Conservation (phyloP, 2,329 filamentous ascomycete species). For the Aphanocladium album region DNA sequence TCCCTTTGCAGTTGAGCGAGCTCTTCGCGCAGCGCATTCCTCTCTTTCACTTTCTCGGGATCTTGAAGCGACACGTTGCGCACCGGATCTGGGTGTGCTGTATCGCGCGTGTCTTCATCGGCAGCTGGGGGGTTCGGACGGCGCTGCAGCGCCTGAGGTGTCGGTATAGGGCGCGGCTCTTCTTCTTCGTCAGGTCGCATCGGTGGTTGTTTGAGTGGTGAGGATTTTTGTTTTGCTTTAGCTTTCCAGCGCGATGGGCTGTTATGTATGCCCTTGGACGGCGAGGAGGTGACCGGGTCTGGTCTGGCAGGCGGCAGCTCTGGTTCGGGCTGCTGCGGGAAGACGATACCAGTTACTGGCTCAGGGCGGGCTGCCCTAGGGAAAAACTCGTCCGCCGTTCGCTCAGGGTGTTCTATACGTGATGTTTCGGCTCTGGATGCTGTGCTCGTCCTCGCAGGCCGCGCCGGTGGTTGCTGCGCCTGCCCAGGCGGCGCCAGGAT, state of each 20-base stretch:
- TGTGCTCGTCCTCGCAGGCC: not conserved
- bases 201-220: conserved; percentile 44
- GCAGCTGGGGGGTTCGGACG: not conserved
- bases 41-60: conserved; percentile 46
- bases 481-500: conserved; percentile 6
- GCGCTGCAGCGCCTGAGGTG: conserved; percentile 6
- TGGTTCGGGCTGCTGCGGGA: conserved; percentile 44
- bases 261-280: conserved; percentile 55
- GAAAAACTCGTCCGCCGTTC: not conserved
- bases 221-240: conserved; percentile 36
- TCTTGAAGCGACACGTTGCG: conserved; percentile 39
- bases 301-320: conserved; percentile 56
- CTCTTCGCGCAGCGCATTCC: conserved; percentile 51
- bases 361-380: not conserved
- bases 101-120: not conserved
- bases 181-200: conserved; percentile 17
- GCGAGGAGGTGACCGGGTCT: conserved; percentile 50
- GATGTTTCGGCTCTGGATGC: not conserved
- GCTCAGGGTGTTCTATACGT: not conserved
- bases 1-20: conserved; percentile 54
- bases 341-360: conserved; percentile 8
- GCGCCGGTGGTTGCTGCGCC: not conserved
- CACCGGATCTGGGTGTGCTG: conserved; percentile 27
- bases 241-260: conserved; percentile 46
- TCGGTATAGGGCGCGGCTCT: not conserved